phyloP scores from a whole-genome alignment of 768 basidiomycete genomes.

The Mycena leptocephala region DNA sequence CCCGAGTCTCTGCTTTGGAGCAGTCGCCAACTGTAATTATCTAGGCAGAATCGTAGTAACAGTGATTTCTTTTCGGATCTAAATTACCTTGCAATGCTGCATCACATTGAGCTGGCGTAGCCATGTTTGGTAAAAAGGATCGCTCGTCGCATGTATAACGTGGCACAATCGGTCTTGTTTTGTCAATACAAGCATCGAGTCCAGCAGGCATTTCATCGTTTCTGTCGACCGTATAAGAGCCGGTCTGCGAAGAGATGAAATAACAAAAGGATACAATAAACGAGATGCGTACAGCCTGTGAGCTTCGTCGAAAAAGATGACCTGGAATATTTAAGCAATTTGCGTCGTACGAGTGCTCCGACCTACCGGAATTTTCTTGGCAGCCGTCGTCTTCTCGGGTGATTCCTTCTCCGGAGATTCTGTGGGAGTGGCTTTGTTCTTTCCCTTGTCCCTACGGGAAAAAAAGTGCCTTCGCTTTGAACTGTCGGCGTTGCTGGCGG shows the following conservation, averaged over 20 bases:
- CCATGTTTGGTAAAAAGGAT: constrained; percentile 91
- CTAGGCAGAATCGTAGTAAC: constrained; percentile 54
- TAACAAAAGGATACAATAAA: background rate
- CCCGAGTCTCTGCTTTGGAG: constrained; percentile 78
- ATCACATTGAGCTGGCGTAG: constrained; percentile 85
- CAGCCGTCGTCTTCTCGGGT: constrained; percentile 52
- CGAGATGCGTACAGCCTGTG: constrained; percentile 76
- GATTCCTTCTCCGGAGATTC: constrained; percentile 51
- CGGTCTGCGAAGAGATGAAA: constrained; percentile 61
- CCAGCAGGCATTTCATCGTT: constrained; percentile 88
- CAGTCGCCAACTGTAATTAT: constrained; percentile 89
- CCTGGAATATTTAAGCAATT: constrained; percentile 44
- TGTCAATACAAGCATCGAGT: constrained; percentile 89
- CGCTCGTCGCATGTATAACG: constrained; percentile 87
- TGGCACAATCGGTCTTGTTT: constrained; percentile 92
- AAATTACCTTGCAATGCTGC: constrained; percentile 85
- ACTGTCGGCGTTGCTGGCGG: background rate
- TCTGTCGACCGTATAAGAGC: constrained; percentile 83
- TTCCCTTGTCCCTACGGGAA: constrained; percentile 50
- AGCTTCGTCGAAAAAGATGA: constrained; percentile 89
- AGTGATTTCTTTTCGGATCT: no score
- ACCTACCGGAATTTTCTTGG: constrained; percentile 81
- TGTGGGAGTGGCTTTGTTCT: constrained; percentile 46
- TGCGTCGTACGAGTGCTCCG: background rate
- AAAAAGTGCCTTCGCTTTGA: constrained; percentile 44